A percentile compares a stretch with the other conserved stretches of the same genome.
Conservation (phyloP, 1,284 basidiomycete genomes). For the Trametes sp. region DNA sequence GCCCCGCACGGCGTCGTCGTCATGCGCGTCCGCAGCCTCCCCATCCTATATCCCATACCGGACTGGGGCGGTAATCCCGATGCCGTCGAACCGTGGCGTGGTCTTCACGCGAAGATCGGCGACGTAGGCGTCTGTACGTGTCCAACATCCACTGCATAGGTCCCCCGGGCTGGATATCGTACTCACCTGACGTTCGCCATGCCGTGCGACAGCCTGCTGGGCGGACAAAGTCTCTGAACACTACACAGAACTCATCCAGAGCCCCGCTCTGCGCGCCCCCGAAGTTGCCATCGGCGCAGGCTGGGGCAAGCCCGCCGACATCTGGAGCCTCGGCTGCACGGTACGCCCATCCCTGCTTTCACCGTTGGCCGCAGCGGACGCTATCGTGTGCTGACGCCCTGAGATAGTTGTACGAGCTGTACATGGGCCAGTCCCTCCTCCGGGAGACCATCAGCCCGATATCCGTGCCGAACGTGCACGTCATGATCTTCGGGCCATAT, state of each 20-base stretch:
- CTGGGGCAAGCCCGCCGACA: conserved; percentile 15
- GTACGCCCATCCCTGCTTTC: background rate
- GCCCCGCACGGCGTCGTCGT: background rate
- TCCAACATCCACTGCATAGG: background rate
- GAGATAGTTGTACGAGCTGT: conserved; percentile 10
- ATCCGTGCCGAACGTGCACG: conserved; percentile 4
- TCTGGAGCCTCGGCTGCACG: conserved; percentile 18
- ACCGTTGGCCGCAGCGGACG: too few species aligned
- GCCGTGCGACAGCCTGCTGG: conserved; percentile 6
- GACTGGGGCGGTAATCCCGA: background rate
- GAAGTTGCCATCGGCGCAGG: conserved; percentile 15
- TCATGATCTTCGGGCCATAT: conserved; percentile 4
- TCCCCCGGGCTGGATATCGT: background rate
- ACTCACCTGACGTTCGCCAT: too few species aligned
- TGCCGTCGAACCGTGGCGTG: background rate
- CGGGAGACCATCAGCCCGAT: background rate
- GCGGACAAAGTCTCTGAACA: conserved; percentile 6
- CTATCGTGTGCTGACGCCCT: too few species aligned
- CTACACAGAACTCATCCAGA: conserved; percentile 7
- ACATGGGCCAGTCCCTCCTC: conserved; percentile 3
- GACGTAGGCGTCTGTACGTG: conserved; percentile 9
- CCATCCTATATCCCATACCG: background rate
- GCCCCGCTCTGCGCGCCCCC: conserved; percentile 4
- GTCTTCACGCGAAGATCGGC: conserved; percentile 1
- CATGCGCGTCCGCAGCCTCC: conserved; percentile 1